phyloP scores from a whole-genome alignment of 805 yeast genomes.

The Candida arabinofermentans region DNA sequence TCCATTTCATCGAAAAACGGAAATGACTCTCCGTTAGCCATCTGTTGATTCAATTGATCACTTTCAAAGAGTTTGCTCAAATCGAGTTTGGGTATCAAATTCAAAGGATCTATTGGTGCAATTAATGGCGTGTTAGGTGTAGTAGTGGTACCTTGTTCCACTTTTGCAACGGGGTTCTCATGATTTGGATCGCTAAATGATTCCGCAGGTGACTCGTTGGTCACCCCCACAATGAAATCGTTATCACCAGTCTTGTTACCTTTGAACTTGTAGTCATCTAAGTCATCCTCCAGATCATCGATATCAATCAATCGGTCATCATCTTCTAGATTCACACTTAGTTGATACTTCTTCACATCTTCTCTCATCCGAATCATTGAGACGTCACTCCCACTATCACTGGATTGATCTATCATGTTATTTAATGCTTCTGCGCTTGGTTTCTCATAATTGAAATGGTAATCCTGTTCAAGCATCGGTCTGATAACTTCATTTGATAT shows the following conservation, averaged over 20 bases:
- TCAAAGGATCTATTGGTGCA: not conserved
- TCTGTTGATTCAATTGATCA: conserved; percentile 80
- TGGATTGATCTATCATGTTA: not conserved
- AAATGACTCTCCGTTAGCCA: conserved; percentile 71
- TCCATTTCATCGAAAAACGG: conserved; percentile 80
- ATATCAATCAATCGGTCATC: not conserved
- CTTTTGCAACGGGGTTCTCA: conserved; percentile 29
- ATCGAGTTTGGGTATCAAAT: not conserved
- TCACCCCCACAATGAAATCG: not conserved
- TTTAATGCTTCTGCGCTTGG: conserved; percentile 1
- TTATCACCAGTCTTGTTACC: not conserved
- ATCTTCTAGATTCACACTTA: not conserved
- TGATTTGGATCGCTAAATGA: too few relatives aligned
- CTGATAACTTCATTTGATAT: conserved; percentile 70
- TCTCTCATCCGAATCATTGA: not conserved
- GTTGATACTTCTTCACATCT: not conserved
- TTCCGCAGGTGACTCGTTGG: not conserved
- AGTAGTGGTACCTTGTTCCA: conserved; percentile 22
- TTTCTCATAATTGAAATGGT: not conserved
- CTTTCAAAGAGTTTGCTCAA: conserved; percentile 43
- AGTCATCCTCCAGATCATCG: not conserved
- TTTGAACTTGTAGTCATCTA: not conserved
- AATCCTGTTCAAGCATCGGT: conserved; percentile 17
- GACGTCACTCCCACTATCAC: not conserved
- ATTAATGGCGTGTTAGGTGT: too few relatives aligned